phyloP scores from a whole-genome alignment of 495 filamentous ascomycete genomes.

The Chaetomium cochliodes region DNA sequence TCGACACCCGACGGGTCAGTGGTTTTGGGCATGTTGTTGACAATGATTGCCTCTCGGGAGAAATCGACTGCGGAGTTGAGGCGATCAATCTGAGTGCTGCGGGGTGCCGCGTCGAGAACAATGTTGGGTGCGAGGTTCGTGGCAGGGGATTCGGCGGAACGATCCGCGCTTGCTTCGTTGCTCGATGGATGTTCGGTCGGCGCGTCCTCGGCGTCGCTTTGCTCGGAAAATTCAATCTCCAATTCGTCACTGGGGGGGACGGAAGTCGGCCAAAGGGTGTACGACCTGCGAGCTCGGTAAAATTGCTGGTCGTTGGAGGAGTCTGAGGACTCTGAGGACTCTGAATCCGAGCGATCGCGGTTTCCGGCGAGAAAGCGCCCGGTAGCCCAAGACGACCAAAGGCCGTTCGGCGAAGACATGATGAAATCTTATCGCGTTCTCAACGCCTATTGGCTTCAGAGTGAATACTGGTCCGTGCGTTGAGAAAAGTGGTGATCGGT shows the following conservation, averaged over 20 bases:
- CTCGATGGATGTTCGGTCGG: not conserved
- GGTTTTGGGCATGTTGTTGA: constrained; percentile 25
- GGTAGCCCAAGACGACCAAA: not conserved
- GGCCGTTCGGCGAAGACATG: not conserved
- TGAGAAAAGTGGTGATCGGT: not conserved
- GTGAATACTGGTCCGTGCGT: not conserved
- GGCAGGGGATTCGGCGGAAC: not conserved
- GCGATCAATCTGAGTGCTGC: not conserved
- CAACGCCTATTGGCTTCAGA: not conserved
- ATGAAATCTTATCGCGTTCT: constrained; percentile 8
- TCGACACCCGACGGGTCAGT: constrained; percentile 39
- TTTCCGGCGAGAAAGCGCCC: not conserved
- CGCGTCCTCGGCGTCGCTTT: not conserved
- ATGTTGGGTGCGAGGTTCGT: not conserved
- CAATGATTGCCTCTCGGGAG: not conserved
- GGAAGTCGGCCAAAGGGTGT: not conserved
- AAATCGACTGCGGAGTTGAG: not conserved
- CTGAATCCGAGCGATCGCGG: not conserved
- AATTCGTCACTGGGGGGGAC: not conserved
- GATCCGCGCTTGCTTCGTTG: not conserved
- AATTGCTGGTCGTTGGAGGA: not conserved
- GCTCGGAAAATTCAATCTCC: not conserved
- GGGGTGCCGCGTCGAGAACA: not conserved
- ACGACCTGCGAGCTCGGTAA: not conserved
- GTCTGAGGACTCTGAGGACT: not conserved